Conservation (phyloP, 2,329 filamentous ascomycete genomes). For the Pseudogymnoascus sp. region DNA sequence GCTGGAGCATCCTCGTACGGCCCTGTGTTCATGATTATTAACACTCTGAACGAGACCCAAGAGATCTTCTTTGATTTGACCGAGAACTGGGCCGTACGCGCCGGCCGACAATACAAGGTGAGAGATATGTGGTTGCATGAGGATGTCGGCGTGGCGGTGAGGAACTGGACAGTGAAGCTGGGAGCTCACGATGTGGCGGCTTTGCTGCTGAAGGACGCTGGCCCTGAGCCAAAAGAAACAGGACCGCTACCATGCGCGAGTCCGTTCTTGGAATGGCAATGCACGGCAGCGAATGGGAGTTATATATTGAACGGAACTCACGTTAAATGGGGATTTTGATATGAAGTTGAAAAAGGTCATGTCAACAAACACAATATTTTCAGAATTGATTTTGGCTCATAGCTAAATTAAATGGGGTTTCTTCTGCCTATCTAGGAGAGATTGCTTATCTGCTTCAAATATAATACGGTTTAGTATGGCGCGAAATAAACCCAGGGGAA, state of each 20-base stretch:
- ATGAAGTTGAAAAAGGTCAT: not conserved
- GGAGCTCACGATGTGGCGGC: constrained; percentile 21
- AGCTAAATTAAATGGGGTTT: not conserved
- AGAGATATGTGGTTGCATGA: constrained; percentile 24
- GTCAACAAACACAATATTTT: not conserved
- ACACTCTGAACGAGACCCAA: constrained; percentile 18
- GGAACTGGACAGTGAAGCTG: constrained; percentile 20
- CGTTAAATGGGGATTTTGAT: not conserved
- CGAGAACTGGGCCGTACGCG: constrained; percentile 23
- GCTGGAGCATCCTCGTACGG: constrained; percentile 24
- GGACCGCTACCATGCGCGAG: not conserved
- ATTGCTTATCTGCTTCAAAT: not conserved
- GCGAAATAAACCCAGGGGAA: not conserved
- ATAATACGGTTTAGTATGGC: not conserved
- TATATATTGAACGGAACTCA: not conserved
- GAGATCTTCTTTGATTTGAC: constrained; percentile 23
- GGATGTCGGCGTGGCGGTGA: constrained; percentile 19
- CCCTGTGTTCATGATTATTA: constrained; percentile 25
- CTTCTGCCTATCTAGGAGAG: not conserved
- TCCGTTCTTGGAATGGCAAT: constrained; percentile 6
- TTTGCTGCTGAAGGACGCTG: constrained; percentile 18
- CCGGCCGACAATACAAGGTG: constrained; percentile 22
- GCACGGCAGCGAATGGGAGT: not conserved
- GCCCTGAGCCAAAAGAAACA: constrained; percentile 1
- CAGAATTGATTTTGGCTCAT: not conserved